phyloP scores from a whole-genome alignment of 1,284 basidiomycete genomes.

The Abortiporus biennis region DNA sequence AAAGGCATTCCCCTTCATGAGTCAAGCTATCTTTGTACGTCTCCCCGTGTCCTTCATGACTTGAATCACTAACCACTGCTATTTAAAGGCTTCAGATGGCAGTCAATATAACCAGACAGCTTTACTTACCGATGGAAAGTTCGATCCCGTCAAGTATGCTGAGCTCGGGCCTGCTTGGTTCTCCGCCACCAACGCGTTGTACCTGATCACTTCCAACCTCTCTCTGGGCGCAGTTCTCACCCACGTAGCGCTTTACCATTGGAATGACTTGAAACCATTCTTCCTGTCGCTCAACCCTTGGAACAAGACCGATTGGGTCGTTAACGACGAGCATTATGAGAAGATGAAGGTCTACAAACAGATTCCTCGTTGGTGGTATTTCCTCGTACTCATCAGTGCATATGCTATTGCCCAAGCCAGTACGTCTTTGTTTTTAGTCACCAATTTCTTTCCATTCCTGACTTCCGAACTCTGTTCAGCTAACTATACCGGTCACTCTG shows the following conservation, averaged over 20 bases:
- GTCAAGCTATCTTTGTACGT: conserved; percentile 26
- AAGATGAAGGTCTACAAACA: conserved; percentile 58
- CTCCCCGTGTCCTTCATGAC: neutral
- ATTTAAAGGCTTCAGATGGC: conserved; percentile 18
- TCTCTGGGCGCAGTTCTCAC: conserved; percentile 25
- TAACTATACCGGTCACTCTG: conserved; percentile 46
- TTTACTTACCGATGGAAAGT: conserved; percentile 24
- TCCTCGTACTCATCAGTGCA: conserved; percentile 34
- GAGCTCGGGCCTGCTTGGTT: conserved; percentile 26
- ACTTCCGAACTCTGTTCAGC: conserved; percentile 28
- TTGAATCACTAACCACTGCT: neutral
- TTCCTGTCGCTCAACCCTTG: conserved; percentile 24
- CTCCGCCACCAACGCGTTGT: conserved; percentile 25
- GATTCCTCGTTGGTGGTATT: conserved; percentile 61
- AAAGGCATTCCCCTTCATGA: conserved; percentile 28
- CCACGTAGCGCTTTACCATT: conserved; percentile 26
- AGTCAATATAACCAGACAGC: conserved; percentile 27
- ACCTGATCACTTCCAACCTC: conserved; percentile 25
- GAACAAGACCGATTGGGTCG: conserved; percentile 18
- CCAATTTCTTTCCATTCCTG: neutral
- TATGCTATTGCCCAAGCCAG: conserved; percentile 39
- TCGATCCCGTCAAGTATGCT: conserved; percentile 22
- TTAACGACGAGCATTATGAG: conserved; percentile 34
- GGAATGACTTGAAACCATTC: conserved; percentile 32
- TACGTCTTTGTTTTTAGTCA: conserved; percentile 3